Evolutionary conservation across 345 rosid species (phyloP).

Genomic region (Euphorbia lathyris): DNA sequence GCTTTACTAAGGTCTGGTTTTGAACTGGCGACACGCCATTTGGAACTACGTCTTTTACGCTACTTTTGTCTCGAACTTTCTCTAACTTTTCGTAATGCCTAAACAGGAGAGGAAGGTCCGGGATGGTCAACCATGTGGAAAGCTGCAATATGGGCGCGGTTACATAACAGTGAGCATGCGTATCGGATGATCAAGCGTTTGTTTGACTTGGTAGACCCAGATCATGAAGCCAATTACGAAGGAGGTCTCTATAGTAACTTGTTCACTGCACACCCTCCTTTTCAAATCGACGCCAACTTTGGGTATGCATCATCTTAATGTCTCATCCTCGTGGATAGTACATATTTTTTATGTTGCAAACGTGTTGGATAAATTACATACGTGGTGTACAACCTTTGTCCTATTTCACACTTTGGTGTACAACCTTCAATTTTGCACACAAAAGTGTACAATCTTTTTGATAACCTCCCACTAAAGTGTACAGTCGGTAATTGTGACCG

Average conservation of each 20-base stretch:
- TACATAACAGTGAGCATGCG: conserved; percentile 64
- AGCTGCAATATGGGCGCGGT: conserved; percentile 82
- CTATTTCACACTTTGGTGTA: no score
- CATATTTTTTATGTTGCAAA: no score
- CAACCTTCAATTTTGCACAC: no score
- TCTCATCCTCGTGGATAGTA: neutral
- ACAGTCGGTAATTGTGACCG: no score
- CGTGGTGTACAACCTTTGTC: no score
- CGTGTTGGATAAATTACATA: no score
- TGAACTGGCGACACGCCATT: neutral
- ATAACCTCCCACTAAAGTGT: no score
- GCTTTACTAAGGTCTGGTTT: neutral
- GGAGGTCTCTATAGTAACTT: conserved; percentile 89
- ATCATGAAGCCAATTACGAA: conserved; percentile 47
- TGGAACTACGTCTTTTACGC: neutral
- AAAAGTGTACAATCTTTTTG: no score
- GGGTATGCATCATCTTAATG: conserved; percentile 51
- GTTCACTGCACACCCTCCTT: conserved; percentile 94
- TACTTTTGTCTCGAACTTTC: neutral
- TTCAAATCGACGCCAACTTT: conserved; percentile 95
- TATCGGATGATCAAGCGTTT: conserved; percentile 72
- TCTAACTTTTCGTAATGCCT: neutral
- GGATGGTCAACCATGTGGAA: conserved; percentile 98
- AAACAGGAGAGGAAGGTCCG: conserved; percentile 89
- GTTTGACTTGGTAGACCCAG: conserved; percentile 74